Base-by-base conservation (phyloP, 352 stramenopile genomes). In the Pythium scleroteichum region DNA sequence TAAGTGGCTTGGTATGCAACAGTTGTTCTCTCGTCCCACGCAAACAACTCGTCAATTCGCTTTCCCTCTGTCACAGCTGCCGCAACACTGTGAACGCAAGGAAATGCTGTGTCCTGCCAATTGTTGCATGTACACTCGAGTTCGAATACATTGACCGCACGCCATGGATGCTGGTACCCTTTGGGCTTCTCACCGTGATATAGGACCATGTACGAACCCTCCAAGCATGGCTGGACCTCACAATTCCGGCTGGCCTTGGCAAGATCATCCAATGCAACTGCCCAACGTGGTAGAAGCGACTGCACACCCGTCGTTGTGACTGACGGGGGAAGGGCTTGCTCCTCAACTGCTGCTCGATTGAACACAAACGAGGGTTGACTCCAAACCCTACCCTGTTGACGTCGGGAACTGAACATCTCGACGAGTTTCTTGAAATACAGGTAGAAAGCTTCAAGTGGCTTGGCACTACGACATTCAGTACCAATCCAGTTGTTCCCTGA, bases 401-500 rank as follows among this genome's bases (percentile, higher is more conserved):
- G 14, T 14, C 26, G 22, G 4, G 8, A n/a, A 8, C 40, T 19
- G 19, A 66, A 66, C 49, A 24, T 26, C 16, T 51, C 19, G 3
- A 17, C 39, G 1, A 67, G 9, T 22, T 62, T 51, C 2, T 39
- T 17, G 19, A 58, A 54, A 22, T 57, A 67, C 4, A 40, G 13
- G 4, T 50, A 14, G 52, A 67, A 67, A 10, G 60, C 44, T 1
- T 45, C 9, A 2, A 67, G 10, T 17, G 60, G 60, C 7, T 50
- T 38, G 1, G 52, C 32, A 19, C 51, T 67, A 3, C 44, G 22
- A 32, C 57, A 64, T 3, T 24, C 20, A 39, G 55, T 53, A 16
- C 53, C 53, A 45, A 57, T 52, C 57, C 57, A 64, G 17, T 58
- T 59, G 20, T 62, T 58, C 9, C 22, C 51, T 53, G 45, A 51